phyloP scores from a whole-genome alignment of 208 protist genomes.

The Wallacemonas collosoma region DNA sequence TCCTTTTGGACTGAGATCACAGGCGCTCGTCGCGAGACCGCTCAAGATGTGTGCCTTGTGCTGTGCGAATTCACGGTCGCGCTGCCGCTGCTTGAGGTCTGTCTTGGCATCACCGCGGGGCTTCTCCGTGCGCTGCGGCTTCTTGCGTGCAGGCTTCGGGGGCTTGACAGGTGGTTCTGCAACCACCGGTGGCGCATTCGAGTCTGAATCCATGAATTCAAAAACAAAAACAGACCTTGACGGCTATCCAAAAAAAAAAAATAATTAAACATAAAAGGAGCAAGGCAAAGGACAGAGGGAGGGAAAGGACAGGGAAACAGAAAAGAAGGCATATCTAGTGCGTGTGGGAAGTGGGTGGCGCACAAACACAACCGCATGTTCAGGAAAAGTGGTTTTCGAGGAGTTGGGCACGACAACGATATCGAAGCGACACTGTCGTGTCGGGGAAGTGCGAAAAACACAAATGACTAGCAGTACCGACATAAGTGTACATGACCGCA shows the following conservation, averaged over 20 bases:
- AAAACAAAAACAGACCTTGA: neutral
- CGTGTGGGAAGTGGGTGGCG: no score
- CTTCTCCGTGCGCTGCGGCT: conserved; percentile 19
- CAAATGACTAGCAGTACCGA: no score
- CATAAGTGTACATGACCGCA: neutral
- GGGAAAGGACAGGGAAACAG: no score
- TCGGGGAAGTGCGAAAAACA: no score
- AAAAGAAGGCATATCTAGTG: no score
- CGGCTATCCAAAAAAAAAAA: no score
- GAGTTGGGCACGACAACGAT: neutral
- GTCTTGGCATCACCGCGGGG: neutral
- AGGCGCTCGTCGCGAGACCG: conserved; percentile 61
- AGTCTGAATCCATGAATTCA: neutral
- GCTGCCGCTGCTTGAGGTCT: conserved; percentile 35
- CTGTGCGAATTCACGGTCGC: conserved; percentile 65
- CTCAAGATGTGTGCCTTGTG: conserved; percentile 70
- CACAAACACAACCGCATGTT: no score
- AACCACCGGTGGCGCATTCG: conserved; percentile 4
- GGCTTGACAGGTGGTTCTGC: conserved; percentile 17
- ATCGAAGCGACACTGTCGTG: neutral
- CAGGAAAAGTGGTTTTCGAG: no score
- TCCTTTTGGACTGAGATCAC: conserved; percentile 69
- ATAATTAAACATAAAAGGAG: no score
- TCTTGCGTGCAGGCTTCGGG: conserved; percentile 35
- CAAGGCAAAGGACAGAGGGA: no score